Conservation (phyloP, 768 basidiomycete species). For the Tricholoma bakamatsutake region DNA sequence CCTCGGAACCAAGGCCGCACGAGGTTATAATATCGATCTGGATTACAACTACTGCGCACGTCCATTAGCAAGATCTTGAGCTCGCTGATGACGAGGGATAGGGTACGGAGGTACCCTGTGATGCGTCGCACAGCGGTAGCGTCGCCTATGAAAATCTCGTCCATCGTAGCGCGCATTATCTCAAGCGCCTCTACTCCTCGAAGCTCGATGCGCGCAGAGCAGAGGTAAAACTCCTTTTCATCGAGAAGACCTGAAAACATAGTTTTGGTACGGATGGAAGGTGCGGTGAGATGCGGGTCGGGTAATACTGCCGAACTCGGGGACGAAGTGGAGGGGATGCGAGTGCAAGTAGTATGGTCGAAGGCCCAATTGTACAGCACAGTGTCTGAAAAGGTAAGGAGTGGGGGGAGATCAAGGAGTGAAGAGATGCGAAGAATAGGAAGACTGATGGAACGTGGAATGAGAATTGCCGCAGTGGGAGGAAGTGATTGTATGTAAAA, state of each 20-base stretch:
- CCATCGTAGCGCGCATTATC: slow-evolving; percentile 79
- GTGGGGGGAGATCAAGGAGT: slow-evolving; percentile 74
- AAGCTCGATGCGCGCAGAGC: slow-evolving; percentile 82
- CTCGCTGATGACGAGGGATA: slow-evolving; percentile 60
- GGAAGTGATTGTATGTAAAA: slow-evolving; percentile 71
- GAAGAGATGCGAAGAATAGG: slow-evolving; percentile 70
- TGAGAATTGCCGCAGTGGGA: slow-evolving; percentile 41
- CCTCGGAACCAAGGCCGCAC: slow-evolving; percentile 84
- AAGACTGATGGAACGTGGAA: slow-evolving; percentile 66
- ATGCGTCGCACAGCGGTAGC: slow-evolving; percentile 57
- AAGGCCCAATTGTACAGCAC: slow-evolving; percentile 83
- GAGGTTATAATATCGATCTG: slow-evolving; percentile 62
- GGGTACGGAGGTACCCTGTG: slow-evolving; percentile 54
- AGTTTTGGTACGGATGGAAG: too few relatives aligned
- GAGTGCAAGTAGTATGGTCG: slow-evolving; percentile 35
- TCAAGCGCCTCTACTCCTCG: slow-evolving; percentile 80
- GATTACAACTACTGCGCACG: slow-evolving; percentile 68
- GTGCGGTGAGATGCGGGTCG: too few relatives aligned
- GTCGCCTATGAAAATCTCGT: slow-evolving; percentile 82
- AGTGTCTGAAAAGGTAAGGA: slow-evolving; percentile 87
- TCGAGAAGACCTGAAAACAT: slow-evolving; percentile 26
- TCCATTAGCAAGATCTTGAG: slow-evolving; percentile 54
- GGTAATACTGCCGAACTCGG: too few relatives aligned
- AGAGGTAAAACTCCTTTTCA: slow-evolving; percentile 85
- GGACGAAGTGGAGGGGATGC: slow-evolving; percentile 64